Evolutionary conservation across 148 eudicot genomes (phyloP), one percentile per base, ranked within the genome.

Genomic region (Camellia japonica): DNA sequence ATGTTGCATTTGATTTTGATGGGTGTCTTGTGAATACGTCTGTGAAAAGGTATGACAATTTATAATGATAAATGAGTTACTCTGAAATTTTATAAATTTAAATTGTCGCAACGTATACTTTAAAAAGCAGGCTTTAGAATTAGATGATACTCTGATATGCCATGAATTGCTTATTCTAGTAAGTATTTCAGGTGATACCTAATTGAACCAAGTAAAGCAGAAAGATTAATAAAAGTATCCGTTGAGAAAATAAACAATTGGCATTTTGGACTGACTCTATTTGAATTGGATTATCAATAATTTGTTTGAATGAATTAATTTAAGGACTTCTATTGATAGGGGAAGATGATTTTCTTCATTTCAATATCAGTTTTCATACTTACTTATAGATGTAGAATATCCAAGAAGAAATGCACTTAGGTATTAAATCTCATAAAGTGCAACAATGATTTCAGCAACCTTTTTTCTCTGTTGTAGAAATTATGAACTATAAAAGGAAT

Each of bases 1-100:
- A 93, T 85, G 98, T 97, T 73, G 98, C 97, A 14, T 95, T 95
- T 82, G 98, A 95, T 85, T 95, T 95, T 89, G 98, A 95, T 88
- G 97, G 97, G 42, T 95, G 98, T 73, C 97, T 95, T 81, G 98
- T 85, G 15, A 95, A 93, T 1, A 95, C 98, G 6, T 80, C 90
- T 63, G 91, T 95, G 82, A 89, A 81, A 75, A 89, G 87, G 98
- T 89, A 88, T 73, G 82, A 18, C 64, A 68, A 56, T 47, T 68
- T 58, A 4, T 65, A 23, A 19, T n/a, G 14, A n/a, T 78, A n/a
- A 38, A n/a, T 54, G 44, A 54, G 62, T 68, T 74, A n/a, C n/a
- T 74, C 51, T 14, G 46, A 52, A 13, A 3, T 58, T 15, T n/a
- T 7, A 58, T 74, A 4, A 9, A 41, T 7, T 2, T 42, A 10